Base-by-base conservation (phyloP, 2,329 filamentous ascomycete species). In the Epichloe elymi region DNA sequence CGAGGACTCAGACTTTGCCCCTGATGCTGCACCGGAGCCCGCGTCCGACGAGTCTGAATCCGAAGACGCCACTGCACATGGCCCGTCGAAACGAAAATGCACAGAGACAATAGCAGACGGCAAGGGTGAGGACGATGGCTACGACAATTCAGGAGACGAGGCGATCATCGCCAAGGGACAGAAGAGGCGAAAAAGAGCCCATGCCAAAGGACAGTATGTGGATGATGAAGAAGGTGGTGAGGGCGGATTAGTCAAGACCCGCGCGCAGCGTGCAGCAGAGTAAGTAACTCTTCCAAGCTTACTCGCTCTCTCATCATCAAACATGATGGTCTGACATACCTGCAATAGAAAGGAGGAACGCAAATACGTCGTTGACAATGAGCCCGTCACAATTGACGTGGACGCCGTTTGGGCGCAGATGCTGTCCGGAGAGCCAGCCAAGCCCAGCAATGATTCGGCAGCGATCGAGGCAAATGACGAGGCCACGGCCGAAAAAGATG, bases 101-200 rank as follows among this genome's bases (percentile, higher is more conserved):
- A 41, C 52, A 44, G 52, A 44, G 26, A 51, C 44, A 12, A 50
- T 64, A 12, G 46, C 58, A 39, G 61, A 57, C 10, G 55, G 56
- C 2, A 67, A 57, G 15, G 56, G 57, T 2, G 67, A 71, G 4
- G 73, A 76, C 55, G 70, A 69, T 0, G 79, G 73, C 1, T 79
- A 80, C 54, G 76, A 80, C 53, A 84, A 84, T 56, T 87, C 84
- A 0, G 84, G 83, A n/a, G 84, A 88, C 59, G 84, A 88, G 60
- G 75, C 76, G 0, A 76, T 86, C 50, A 83, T 88, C 57, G 70
- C 76, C 44, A 81, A 75, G 56, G 81, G 76, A 17, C 78, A 75
- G 59, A 82, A 75, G 61, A 69, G 69, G 49, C 68, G 65, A 37
- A 77, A 71, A 60, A 65, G 64, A 41, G 75, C 71, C 59, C 71